Evolutionary conservation across 495 filamentous ascomycete species (phyloP).

Genomic region (Xylaria cubensis): DNA sequence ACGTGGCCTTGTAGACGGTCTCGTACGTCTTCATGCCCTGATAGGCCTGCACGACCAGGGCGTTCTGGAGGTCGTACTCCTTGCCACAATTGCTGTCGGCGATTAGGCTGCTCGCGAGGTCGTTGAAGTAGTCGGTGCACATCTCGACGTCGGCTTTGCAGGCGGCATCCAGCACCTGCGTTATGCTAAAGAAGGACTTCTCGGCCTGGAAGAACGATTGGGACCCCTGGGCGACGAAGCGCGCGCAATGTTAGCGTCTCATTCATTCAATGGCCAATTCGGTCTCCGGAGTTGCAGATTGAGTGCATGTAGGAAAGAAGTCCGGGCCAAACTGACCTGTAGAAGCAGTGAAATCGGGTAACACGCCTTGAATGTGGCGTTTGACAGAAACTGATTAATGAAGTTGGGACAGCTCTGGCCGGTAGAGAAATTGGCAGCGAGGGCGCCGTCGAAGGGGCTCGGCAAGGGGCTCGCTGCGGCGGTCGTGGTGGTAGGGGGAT

Average conservation of each 20-base stretch:
- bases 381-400: slow-evolving; percentile 68
- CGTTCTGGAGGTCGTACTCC: slow-evolving; percentile 71
- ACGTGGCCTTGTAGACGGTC: slow-evolving; percentile 78
- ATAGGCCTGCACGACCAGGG: slow-evolving; percentile 76
- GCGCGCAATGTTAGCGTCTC: not conserved
- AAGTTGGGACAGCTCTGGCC: slow-evolving; percentile 65
- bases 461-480: slow-evolving; percentile 60
- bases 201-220: slow-evolving; percentile 76
- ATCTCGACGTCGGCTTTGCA: slow-evolving; percentile 66
- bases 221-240: slow-evolving; percentile 46
- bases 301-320: not conserved
- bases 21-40: slow-evolving; percentile 74
- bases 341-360: slow-evolving; percentile 78
- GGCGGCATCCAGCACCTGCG: slow-evolving; percentile 71
- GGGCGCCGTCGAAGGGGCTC: slow-evolving; percentile 71
- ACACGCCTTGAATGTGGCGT: slow-evolving; percentile 69
- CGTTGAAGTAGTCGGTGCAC: slow-evolving; percentile 66
- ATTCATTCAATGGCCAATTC: not conserved
- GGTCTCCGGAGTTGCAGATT: not conserved
- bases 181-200: slow-evolving; percentile 68
- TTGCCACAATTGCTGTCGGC: slow-evolving; percentile 66
- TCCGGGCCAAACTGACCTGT: slow-evolving; percentile 50
- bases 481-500: slow-evolving; percentile 36
- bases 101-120: slow-evolving; percentile 65
- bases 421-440: slow-evolving; percentile 68